Base-by-base conservation (phyloP, 2,329 filamentous ascomycete species). In the Sporothrix inflata region DNA sequence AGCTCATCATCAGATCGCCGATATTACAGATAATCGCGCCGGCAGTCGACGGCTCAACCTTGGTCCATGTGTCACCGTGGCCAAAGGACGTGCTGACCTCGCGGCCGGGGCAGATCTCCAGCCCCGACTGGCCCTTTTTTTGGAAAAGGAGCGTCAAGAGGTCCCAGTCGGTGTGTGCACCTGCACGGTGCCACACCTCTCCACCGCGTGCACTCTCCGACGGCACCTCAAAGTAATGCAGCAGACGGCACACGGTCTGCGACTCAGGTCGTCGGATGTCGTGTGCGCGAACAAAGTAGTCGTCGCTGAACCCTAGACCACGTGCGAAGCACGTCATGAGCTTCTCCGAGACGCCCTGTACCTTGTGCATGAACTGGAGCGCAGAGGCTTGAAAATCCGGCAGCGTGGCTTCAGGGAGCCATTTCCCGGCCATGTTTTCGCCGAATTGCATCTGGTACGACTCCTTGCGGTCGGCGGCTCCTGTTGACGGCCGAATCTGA, bases 1-100 rank as follows among this genome's bases (percentile, higher is more conserved):
- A 90, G 47, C 83, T 85, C 89, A 91, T 91, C n/a, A 91, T 81
- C 70, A 91, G 80, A 77, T 91, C 89, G 2, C 89, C 89, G 73
- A 90, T 88, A 75, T 90, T 90, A 78, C 87, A 89, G 9, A 89
- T 84, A 71, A 87, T 85, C 47, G 84, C 84, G 0, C 83, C 84
- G 0, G 80, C 67, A 79, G 12, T 77, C 79, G 14, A 84, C 84
- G 70, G 67, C 49, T 85, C 82, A 14, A 89, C 82, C 71, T 86
- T 86, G 2, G 87, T 89, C 87, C 87, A 89, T 0, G 78, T 78
- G 77, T 89, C 86, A 1, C 85, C 85, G 71, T 84, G 82, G 0
- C 83, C 87, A 74, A 88, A 89, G 0, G 82, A 81, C 0, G 86
- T 88, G 3, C 85, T 83, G 1, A 83, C 84, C 77, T 89, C 87